phyloP scores from a whole-genome alignment of 2,329 filamentous ascomycete genomes.

The Colletotrichum sp. region DNA sequence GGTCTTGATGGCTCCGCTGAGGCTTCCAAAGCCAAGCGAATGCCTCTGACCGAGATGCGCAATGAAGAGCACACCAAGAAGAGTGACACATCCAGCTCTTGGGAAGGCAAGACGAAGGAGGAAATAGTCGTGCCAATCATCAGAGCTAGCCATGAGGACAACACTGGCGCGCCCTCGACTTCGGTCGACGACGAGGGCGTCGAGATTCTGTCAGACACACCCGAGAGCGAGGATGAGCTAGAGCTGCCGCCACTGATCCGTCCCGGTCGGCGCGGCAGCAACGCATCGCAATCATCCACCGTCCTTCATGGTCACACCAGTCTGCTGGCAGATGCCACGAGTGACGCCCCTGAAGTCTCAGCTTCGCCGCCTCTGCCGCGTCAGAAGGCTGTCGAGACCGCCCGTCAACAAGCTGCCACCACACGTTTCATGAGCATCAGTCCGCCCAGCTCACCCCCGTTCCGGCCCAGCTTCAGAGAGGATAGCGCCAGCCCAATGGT shows the following conservation, averaged over 20 bases:
- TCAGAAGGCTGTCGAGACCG: conserved; percentile 22
- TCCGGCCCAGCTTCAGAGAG: conserved; percentile 11
- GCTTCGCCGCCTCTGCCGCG: conserved; percentile 46
- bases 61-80: conserved; percentile 8
- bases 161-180: neutral
- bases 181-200: neutral
- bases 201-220: neutral
- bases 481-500: conserved; percentile 13
- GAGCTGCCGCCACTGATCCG: conserved; percentile 40
- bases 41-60: conserved; percentile 2
- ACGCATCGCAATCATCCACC: conserved; percentile 41
- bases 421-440: conserved; percentile 41
- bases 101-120: neutral
- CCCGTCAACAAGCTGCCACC: neutral
- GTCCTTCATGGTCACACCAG: conserved; percentile 41
- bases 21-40: neutral
- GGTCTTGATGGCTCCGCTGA: conserved; percentile 3
- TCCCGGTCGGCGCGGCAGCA: conserved; percentile 33
- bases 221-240: conserved; percentile 28
- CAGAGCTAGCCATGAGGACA: neutral
- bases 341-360: conserved; percentile 48
- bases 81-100: neutral
- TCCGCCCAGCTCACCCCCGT: conserved; percentile 54
- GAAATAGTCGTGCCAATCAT: neutral
- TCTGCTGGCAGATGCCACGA: conserved; percentile 44